Conservation (phyloP, 208 protist species). For the Acanthamoeba triangularis region DNA sequence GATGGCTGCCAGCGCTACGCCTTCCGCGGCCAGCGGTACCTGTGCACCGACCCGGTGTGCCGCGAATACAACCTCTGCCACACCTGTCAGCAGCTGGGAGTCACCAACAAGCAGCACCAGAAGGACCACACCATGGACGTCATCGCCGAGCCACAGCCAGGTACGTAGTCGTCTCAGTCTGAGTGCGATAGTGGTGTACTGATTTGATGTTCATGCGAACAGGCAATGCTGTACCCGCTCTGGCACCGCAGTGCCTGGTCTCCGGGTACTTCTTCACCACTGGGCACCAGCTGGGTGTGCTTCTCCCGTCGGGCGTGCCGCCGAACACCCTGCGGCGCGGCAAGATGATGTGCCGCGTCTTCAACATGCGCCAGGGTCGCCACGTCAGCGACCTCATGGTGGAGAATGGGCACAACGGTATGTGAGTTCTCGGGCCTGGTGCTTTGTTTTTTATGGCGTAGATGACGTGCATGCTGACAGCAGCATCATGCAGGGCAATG, state of each 20-base stretch:
- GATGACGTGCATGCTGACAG: background rate
- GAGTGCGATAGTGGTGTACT: background rate
- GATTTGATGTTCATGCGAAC: background rate
- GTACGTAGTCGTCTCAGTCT: background rate
- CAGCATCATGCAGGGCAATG: slow-evolving; percentile 2
- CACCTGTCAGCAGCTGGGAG: slow-evolving; percentile 55
- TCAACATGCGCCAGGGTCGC: slow-evolving; percentile 38
- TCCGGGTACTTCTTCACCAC: slow-evolving; percentile 57
- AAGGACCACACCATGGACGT: slow-evolving; percentile 19
- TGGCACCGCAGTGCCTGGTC: slow-evolving; percentile 44
- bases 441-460: too few species aligned
- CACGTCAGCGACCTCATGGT: slow-evolving; percentile 58
- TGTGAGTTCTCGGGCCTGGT: background rate
- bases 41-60: slow-evolving; percentile 20
- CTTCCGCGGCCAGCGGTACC: slow-evolving; percentile 36
- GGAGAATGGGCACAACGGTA: slow-evolving; percentile 13
- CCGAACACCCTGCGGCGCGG: slow-evolving; percentile 18
- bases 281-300: slow-evolving; percentile 32
- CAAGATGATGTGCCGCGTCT: slow-evolving; percentile 52
- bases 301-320: slow-evolving; percentile 26
- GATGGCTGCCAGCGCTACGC: slow-evolving; percentile 60
- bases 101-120: slow-evolving; percentile 17
- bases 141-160: slow-evolving; percentile 43
- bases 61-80: slow-evolving; percentile 51
- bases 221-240: slow-evolving; percentile 29